Conservation (phyloP, 2,329 filamentous ascomycete genomes). For the Talaromyces marneffei region DNA sequence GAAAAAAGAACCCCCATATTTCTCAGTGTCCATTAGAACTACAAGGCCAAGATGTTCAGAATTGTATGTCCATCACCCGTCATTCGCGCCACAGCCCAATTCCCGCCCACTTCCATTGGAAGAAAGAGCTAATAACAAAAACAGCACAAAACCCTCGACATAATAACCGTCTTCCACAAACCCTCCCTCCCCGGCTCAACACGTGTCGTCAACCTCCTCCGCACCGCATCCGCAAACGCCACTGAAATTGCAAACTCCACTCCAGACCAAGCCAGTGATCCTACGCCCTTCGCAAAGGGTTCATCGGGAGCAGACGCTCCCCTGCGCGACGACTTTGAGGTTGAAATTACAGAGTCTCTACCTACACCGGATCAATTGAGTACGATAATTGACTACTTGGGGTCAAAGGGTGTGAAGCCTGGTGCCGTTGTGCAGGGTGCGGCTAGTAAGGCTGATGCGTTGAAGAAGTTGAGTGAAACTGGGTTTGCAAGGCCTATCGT, state of each 20-base stretch:
- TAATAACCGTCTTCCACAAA: conserved; percentile 94
- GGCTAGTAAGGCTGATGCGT: conserved; percentile 65
- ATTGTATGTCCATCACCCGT: not conserved
- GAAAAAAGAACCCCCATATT: not conserved
- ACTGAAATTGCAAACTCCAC: conserved; percentile 62
- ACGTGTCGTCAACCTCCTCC: conserved; percentile 69
- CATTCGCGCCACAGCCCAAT: too few species aligned
- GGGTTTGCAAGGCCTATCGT: conserved; percentile 73
- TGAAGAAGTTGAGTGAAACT: conserved; percentile 66
- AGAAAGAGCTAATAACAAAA: not conserved
- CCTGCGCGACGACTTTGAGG: conserved; percentile 65
- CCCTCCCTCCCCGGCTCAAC: conserved; percentile 66
- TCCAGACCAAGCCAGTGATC: conserved; percentile 64
- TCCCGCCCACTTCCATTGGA: not conserved
- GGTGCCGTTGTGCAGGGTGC: conserved; percentile 70
- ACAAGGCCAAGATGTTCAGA: conserved; percentile 10
- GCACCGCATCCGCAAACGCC: conserved; percentile 69
- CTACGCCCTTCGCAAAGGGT: conserved; percentile 42
- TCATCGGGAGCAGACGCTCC: not conserved
- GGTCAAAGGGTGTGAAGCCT: conserved; percentile 58
- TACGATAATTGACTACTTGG: conserved; percentile 74
- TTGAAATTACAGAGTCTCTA: conserved; percentile 72
- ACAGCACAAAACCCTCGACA: conserved; percentile 75
- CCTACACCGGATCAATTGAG: conserved; percentile 79
- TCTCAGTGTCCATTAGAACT: not conserved